Base-by-base conservation (phyloP, 441 rosid genomes). In the Croton setiger region DNA sequence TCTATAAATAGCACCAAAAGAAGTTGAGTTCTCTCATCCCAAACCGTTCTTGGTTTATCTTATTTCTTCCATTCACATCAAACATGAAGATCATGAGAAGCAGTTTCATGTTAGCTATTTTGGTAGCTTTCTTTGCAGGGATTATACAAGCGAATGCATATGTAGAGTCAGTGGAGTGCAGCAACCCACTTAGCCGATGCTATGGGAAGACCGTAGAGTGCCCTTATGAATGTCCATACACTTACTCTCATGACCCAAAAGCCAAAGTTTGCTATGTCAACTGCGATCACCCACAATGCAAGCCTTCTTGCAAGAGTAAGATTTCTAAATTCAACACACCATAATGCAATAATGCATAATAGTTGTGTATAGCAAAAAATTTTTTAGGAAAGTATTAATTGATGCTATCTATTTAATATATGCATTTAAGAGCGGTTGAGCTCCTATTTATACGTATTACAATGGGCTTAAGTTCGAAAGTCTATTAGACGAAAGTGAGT, bases 151-250 rank as follows among this genome's bases (percentile, higher is more conserved):
- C 57, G 15, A 64, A 70, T 60, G 80, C 75, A n/a, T n/a, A n/a
- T n/a, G n/a, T n/a, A 21, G 33, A 27, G 7, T 2, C 35, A 31
- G 17, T 71, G 1, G 21, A 36, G 4, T 74, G 79, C 60, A 8
- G 10, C 35, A 41, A 11, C 51, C 51, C 35, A 9, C 0, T 20
- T 4, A 78, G 72, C 65, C 71, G 68, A 15, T 82, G 85, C 76
- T 47, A 14, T 21, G 48, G 33, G 14, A 33, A 48, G 74, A 10
- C 35, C 20, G 21, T 79, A 13, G 21, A 13, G 1, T 79, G 78
- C 59, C 81, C 85, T 2, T 27, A 47, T 9, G 78, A 79, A 63
- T 82, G 83, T 48, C 81, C 83, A 10, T 10, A 39, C 51, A n/a
- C 54, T 33, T 43, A 41, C 17, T 65, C 76, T 1, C 0, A 35